Evolutionary conservation across 805 yeast species (phyloP), one percentile per base, ranked within the genome.

Genomic region (Saturnispora serradocipensis): DNA sequence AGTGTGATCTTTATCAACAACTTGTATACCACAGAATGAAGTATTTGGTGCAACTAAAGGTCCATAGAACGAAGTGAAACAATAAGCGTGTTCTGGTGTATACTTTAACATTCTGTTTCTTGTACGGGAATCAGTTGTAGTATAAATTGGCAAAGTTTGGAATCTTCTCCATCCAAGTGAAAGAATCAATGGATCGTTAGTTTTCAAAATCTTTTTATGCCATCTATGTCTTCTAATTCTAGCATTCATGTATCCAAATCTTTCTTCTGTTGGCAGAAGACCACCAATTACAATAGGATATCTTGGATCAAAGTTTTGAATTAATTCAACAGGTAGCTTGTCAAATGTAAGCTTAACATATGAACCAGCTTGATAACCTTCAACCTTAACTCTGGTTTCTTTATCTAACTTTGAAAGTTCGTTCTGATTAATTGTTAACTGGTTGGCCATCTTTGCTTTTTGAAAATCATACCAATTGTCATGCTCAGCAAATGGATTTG

Each of bases 91-190:
- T 64, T 93, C 99, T 7, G 99, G 99, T 0, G 99, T 93, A 67
- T 93, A 93, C 66, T 93, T 93, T 70, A 93, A 77, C 97, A 93
- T 88, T 72, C 99, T 84, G 63, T 90, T 91, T 74, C 99, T 80
- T 13, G 99, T 93, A 71, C 99, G 78, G 6, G 99, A 93, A 68
- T 93, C 99, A 6, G 96, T 82, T 0, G 99, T 93, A 3, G 99
- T 90, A 67, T 90, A 93, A 25, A 93, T 77, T 8, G 99, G 99
- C 51, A 91, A 71, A 0, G 99, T 90, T 69, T 93, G 99, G 72
- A 93, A 95, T 67, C 99, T 77, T 72, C 99, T 82, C 99, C 99
- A 93, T 38, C 99, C 99, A 43, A 93, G 71, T 0, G 98, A 91
- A 46, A 93, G 67, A 50, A 93, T 88, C 58, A 95, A 74, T 1